Evolutionary conservation across 495 filamentous ascomycete genomes (phyloP).

Genomic region (Amniculicola lignicola): DNA sequence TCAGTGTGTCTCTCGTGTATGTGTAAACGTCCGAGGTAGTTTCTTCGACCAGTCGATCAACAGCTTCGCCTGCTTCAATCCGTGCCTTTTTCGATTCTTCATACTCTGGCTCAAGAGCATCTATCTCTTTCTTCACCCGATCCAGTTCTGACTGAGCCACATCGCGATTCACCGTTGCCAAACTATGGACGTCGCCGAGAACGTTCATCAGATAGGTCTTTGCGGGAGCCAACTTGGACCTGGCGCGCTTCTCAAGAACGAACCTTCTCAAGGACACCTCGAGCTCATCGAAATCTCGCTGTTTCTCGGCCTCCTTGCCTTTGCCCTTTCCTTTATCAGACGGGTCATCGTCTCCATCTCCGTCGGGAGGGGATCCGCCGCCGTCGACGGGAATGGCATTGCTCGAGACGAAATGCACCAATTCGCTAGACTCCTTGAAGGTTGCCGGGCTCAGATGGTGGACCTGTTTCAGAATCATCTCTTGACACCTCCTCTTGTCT

Average conservation of each 20-base stretch:
- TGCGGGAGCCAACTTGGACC: constrained; percentile 92
- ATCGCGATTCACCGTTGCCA: constrained; percentile 84
- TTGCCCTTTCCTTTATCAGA: constrained; percentile 50
- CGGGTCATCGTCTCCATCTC: constrained; percentile 55
- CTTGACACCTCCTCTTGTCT: constrained; percentile 81
- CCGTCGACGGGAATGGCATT: constrained; percentile 81
- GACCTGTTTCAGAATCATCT: constrained; percentile 90
- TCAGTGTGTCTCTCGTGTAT: constrained; percentile 70
- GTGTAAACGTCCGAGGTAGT: constrained; percentile 82
- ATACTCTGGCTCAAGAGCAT: constrained; percentile 78
- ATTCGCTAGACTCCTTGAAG: constrained; percentile 84
- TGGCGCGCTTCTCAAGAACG: constrained; percentile 90
- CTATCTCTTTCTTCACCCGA: constrained; percentile 73
- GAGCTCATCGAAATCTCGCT: constrained; percentile 82
- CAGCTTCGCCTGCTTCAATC: constrained; percentile 73
- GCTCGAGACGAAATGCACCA: constrained; percentile 97
- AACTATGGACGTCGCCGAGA: constrained; percentile 73
- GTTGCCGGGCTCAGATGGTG: constrained; percentile 79
- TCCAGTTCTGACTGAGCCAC: constrained; percentile 83
- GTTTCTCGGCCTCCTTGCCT: constrained; percentile 82
- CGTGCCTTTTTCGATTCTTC: constrained; percentile 80
- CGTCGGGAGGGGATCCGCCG: constrained; percentile 51
- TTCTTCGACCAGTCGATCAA: constrained; percentile 77
- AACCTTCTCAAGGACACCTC: constrained; percentile 88
- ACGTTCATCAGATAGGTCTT: constrained; percentile 96